Conservation (phyloP, 106 monocot species). For the Chionographis japonica region DNA sequence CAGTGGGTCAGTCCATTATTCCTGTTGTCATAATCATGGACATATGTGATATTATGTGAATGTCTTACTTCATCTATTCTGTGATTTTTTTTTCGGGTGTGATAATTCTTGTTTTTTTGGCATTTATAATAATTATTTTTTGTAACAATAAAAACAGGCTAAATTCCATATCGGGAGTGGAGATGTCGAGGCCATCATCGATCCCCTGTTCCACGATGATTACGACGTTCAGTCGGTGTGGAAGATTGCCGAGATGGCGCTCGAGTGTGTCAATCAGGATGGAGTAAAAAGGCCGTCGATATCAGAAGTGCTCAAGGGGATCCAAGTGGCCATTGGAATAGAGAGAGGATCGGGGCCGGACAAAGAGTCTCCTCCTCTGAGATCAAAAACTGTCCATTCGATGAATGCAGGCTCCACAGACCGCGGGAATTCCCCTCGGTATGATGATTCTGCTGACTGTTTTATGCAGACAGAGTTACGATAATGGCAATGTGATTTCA, state of each 20-base stretch:
- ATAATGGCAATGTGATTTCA: no score
- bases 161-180: slow-evolving; percentile 57
- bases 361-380: slow-evolving; percentile 1
- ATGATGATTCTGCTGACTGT: no score
- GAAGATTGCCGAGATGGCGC: slow-evolving; percentile 70
- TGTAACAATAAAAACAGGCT: slow-evolving; percentile 28
- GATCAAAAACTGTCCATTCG: slow-evolving; percentile 17
- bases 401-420: neutral
- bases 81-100: no score
- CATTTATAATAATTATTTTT: neutral
- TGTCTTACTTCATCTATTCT: no score
- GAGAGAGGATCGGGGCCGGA: slow-evolving; percentile 15
- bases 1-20: slow-evolving; percentile 41
- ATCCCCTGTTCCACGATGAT: slow-evolving; percentile 28
- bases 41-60: no score
- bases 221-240: slow-evolving; percentile 54
- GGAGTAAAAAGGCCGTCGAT: slow-evolving; percentile 38
- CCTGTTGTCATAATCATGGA: neutral
- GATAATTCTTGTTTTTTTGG: neutral
- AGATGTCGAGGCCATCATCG: slow-evolving; percentile 53
- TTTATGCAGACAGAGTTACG: no score
- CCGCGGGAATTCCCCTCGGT: no score
- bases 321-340: slow-evolving; percentile 51
- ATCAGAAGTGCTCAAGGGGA: slow-evolving; percentile 60
- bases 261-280: slow-evolving; percentile 48